These are phyloP conservation scores for Zizania latifolia DNA, from an alignment of 176 grass and related monocot genomes.

Conservation along the genomic window DNA sequence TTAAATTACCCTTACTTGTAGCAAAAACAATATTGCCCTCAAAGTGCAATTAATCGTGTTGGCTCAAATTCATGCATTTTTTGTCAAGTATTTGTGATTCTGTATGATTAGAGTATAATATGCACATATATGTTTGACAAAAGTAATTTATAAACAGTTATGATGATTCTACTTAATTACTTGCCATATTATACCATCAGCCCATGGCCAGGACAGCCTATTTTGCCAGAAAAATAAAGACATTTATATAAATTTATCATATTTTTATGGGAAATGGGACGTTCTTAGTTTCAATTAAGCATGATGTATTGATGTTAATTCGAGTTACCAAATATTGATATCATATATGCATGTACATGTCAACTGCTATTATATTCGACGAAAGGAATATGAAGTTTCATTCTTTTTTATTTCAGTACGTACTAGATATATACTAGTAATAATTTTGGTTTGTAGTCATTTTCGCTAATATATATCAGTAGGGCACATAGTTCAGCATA, in stretches of 20 bases:
- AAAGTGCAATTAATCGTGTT: conserved; percentile 28
- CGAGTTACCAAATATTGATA: neutral
- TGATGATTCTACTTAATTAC: neutral
- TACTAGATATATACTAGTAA: neutral
- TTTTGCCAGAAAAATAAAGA: neutral
- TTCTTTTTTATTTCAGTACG: neutral
- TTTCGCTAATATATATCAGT: neutral
- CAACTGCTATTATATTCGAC: neutral
- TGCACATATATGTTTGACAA: neutral
- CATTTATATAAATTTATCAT: neutral
- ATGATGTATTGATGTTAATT: neutral
- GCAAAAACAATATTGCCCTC: conserved; percentile 28
- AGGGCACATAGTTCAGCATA: neutral
- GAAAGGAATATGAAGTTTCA: neutral
- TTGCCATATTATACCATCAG: neutral
- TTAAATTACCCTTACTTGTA: neutral
- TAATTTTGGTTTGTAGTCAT: neutral
- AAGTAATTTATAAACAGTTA: neutral
- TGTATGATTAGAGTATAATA: neutral
- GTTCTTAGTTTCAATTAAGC: too few species aligned
- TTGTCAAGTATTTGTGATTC: neutral
- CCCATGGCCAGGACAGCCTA: too few species aligned
- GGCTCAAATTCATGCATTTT: conserved; percentile 2
- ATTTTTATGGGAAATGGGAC: too few species aligned
- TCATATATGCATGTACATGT: neutral